A percentile compares a stretch with the other conserved stretches of the same genome.
Evolutionary conservation across 371 early-diverging fungal species (phyloP).

Genomic region (Mucor plumbeus): DNA sequence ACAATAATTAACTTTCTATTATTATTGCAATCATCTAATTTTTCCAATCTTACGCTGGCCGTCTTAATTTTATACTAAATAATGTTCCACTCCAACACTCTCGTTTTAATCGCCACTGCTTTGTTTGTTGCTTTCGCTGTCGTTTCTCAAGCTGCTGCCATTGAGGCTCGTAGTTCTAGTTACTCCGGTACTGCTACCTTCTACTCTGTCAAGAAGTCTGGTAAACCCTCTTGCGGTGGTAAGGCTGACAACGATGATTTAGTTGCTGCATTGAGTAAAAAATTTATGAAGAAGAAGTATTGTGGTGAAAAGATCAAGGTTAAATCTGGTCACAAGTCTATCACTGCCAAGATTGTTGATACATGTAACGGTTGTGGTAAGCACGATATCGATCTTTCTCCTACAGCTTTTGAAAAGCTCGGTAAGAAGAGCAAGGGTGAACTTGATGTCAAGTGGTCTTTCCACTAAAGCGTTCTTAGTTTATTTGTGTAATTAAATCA

Average conservation of each 20-base stretch:
- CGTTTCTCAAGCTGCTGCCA: constrained; percentile 18
- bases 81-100: constrained; percentile 3
- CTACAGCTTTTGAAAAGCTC: constrained; percentile 53
- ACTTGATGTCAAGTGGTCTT: constrained; percentile 47
- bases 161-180: constrained; percentile 20
- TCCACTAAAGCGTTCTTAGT: background rate
- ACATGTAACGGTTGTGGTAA: constrained; percentile 54
- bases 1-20: background rate
- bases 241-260: constrained; percentile 26
- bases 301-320: constrained; percentile 52
- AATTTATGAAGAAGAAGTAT: constrained; percentile 16
- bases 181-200: constrained; percentile 43
- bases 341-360: constrained; percentile 56
- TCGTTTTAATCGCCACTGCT: background rate
- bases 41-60: constrained; percentile 9
- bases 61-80: constrained; percentile 2
- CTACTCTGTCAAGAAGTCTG: constrained; percentile 35
- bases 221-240: constrained; percentile 51
- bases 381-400: constrained; percentile 45
- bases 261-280: constrained; percentile 46
- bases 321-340: constrained; percentile 35
- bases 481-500: background rate
- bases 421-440: constrained; percentile 42
- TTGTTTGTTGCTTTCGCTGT: background rate
- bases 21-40: background rate